Conservation (phyloP, 306 rosid species). For the Calophaca sinica region DNA sequence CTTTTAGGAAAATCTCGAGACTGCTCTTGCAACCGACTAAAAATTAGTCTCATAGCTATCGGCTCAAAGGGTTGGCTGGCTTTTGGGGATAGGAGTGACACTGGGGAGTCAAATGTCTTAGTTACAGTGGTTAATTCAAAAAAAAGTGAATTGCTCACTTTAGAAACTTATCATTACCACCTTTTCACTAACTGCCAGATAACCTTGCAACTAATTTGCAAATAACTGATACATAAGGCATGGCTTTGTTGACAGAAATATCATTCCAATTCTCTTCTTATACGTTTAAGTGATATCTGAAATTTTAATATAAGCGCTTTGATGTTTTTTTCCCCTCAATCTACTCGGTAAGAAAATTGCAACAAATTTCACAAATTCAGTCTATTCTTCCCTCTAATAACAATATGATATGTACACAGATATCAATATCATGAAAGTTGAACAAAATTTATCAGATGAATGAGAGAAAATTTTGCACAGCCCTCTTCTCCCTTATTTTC, state of each 20-base stretch:
- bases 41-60: too few species aligned
- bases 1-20: too few species aligned
- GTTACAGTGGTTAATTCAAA: too few species aligned
- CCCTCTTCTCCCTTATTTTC: not conserved
- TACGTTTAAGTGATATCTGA: not conserved
- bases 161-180: not conserved
- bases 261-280: conserved; percentile 9
- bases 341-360: conserved; percentile 7
- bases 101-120: too few species aligned
- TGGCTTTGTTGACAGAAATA: not conserved
- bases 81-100: too few species aligned
- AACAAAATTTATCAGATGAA: not conserved
- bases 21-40: too few species aligned
- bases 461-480: too few species aligned
- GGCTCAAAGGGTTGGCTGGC: too few species aligned
- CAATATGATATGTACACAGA: conserved; percentile 14
- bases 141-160: too few species aligned
- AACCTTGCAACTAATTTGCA: not conserved
- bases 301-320: not conserved
- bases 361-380: conserved; percentile 3
- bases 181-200: conserved; percentile 10
- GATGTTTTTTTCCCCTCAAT: not conserved
- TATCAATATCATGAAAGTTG: not conserved
- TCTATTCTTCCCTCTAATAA: not conserved
- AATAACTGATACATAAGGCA: conserved; percentile 18